Evolutionary conservation across 441 rosid species (phyloP).

Genomic region (Isatis lusitanica): DNA sequence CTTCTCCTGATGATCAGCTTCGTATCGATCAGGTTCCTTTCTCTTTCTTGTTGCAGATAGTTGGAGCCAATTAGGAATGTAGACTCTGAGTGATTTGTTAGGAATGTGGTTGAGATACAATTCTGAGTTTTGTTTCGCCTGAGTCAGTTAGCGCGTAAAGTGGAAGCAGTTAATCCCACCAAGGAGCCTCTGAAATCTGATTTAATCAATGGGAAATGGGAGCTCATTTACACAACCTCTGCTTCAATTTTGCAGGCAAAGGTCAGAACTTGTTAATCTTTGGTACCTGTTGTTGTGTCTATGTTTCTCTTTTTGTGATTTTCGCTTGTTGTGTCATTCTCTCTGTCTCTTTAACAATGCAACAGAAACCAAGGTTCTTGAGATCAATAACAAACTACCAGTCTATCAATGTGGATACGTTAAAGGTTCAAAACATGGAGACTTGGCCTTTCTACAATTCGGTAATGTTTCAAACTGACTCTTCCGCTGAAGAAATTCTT

Average conservation of each 20-base stretch:
- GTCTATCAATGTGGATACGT: conserved; percentile 77
- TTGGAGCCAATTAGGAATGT: neutral
- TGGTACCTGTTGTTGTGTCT: neutral
- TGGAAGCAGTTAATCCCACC: conserved; percentile 75
- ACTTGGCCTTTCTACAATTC: conserved; percentile 88
- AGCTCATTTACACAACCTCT: conserved; percentile 91
- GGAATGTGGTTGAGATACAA: neutral
- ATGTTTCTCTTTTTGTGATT: neutral
- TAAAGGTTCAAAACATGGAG: conserved; percentile 89
- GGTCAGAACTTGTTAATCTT: conserved; percentile 38
- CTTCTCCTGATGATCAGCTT: conserved; percentile 76
- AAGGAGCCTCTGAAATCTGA: conserved; percentile 83
- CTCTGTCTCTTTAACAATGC: conserved; percentile 6
- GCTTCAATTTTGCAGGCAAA: conserved; percentile 73
- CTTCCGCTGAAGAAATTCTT: neutral
- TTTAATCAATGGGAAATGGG: conserved; percentile 87
- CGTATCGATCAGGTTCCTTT: conserved; percentile 50
- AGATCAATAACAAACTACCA: conserved; percentile 82
- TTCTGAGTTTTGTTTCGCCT: neutral
- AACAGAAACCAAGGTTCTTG: conserved; percentile 80
- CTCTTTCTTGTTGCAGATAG: neutral
- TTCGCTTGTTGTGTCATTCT: neutral
- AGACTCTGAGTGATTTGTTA: neutral
- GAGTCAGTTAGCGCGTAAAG: conserved; percentile 64
- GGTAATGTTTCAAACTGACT: conserved; percentile 44